Base-by-base conservation (phyloP, 805 yeast species). In the Wickerhamomyces chaumierensis region DNA sequence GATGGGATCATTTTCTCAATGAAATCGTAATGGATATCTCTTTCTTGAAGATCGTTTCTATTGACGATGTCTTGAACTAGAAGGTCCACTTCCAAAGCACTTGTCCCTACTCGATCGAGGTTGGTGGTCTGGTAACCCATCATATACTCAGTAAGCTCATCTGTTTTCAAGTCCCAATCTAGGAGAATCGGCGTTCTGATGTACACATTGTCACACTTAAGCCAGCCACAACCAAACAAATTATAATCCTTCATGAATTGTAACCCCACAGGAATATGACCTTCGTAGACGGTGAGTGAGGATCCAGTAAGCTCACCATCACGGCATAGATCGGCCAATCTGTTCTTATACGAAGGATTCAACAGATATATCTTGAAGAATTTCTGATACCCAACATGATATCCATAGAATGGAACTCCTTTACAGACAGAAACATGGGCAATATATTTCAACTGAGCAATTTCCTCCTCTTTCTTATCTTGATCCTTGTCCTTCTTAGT, bases 181-280 rank as follows among this genome's bases (percentile, higher is more conserved):
- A 53, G 57, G 6, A 71, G 39, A 8, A 77, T 48, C 0, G 94
- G 92, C 3, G 61, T 51, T 38, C 95, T 55, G 54, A 81, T 80
- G 44, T 60, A 69, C 18, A 71, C 59, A 4, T 60, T 46, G 2
- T 54, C 48, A 1, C 79, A 40, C 15, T 68, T 60, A 18, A 88
- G 42, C 90, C 94, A 84, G 5, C 79, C 77, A 56, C 96, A 84
- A 1, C 95, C 94, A 52, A 69, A 84, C 23, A 90, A 57, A 52
- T 90, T 88, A 58, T 70, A 86, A 53, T 92, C 98, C 0, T 82
- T 66, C 20, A 85, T 56, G 51, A 90, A 86, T 52, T 92, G 96
- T 6, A 85, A 56, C 1, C 73, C 52, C 48, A 66, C 81, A 0
- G 95, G 87, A 12, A 90, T 68, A 52, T 92, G 97, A 0, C 87